phyloP scores from a whole-genome alignment of 345 rosid genomes.

The Lagerstroemia speciosa region DNA sequence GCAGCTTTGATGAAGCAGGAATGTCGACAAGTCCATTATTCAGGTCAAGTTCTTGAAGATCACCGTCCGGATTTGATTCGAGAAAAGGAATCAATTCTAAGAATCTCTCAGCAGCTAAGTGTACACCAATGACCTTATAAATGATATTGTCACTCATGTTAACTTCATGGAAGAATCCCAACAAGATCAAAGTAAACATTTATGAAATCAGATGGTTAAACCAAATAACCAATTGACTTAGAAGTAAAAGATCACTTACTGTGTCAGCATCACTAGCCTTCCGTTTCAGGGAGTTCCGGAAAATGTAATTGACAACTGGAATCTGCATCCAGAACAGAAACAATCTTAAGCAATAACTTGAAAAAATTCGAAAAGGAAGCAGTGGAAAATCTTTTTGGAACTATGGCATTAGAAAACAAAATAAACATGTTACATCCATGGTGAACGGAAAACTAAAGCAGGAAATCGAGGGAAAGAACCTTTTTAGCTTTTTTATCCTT shows the following conservation, averaged over 20 bases:
- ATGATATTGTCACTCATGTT: constrained; percentile 4
- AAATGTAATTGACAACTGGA: constrained; percentile 60
- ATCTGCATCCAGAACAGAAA: constrained; percentile 27
- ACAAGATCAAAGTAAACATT: not conserved
- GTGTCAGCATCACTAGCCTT: constrained; percentile 75
- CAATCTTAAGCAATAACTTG: not conserved
- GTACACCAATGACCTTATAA: constrained; percentile 60
- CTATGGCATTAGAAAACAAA: not conserved
- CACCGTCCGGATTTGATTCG: constrained; percentile 28
- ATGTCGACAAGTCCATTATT: constrained; percentile 26
- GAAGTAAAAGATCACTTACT: constrained; percentile 15
- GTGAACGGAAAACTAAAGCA: not conserved
- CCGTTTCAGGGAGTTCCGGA: constrained; percentile 72
- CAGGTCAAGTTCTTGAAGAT: constrained; percentile 38
- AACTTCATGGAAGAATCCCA: not conserved
- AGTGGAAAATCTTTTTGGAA: not conserved
- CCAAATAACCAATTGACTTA: not conserved
- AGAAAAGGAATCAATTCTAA: constrained; percentile 49
- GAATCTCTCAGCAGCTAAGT: constrained; percentile 46
- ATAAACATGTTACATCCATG: not conserved
- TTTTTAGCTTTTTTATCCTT: constrained; percentile 54
- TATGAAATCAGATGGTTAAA: not conserved
- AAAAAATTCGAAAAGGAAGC: not conserved
- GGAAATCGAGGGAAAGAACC: constrained; percentile 25
- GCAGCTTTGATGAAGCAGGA: constrained; percentile 40